phyloP scores from a whole-genome alignment of 2,329 filamentous ascomycete species.

The Cladobotryum protrusum region DNA sequence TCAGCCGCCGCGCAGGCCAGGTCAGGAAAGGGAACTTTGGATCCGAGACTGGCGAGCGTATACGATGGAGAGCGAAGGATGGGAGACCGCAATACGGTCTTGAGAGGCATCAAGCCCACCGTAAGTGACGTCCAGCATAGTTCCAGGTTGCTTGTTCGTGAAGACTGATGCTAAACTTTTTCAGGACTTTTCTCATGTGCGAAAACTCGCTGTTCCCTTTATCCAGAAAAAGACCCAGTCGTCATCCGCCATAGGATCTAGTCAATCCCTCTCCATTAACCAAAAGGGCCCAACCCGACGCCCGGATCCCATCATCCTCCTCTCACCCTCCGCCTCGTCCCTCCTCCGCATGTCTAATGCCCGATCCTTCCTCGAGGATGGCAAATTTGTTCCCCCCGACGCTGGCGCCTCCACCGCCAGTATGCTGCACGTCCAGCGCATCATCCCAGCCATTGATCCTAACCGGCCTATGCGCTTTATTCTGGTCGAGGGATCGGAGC shows the following conservation, averaged over 20 bases:
- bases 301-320: slow-evolving; percentile 85
- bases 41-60: slow-evolving; percentile 78
- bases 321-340: slow-evolving; percentile 92
- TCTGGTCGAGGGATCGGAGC: slow-evolving; percentile 83
- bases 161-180: slow-evolving; percentile 6
- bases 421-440: slow-evolving; percentile 79
- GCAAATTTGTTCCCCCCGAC: slow-evolving; percentile 74
- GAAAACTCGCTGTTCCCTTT: slow-evolving; percentile 76
- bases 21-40: slow-evolving; percentile 60
- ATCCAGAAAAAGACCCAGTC: slow-evolving; percentile 55
- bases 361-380: slow-evolving; percentile 84
- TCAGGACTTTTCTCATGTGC: slow-evolving; percentile 89
- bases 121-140: slow-evolving; percentile 43
- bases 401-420: slow-evolving; percentile 61
- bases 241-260: slow-evolving; percentile 32
- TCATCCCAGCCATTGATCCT: slow-evolving; percentile 64
- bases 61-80: slow-evolving; percentile 88
- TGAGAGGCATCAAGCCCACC: slow-evolving; percentile 82
- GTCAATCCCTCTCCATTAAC: slow-evolving; percentile 46
- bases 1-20: slow-evolving; percentile 40
- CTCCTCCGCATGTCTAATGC: slow-evolving; percentile 93
- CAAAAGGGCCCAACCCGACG: slow-evolving; percentile 45
- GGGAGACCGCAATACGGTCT: slow-evolving; percentile 83
- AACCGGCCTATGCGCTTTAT: slow-evolving; percentile 81
- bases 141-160: neutral